Evolutionary conservation across 352 stramenopile species (phyloP), one percentile per base, ranked within the genome.

Genomic region (Globisporangium spiculum): DNA sequence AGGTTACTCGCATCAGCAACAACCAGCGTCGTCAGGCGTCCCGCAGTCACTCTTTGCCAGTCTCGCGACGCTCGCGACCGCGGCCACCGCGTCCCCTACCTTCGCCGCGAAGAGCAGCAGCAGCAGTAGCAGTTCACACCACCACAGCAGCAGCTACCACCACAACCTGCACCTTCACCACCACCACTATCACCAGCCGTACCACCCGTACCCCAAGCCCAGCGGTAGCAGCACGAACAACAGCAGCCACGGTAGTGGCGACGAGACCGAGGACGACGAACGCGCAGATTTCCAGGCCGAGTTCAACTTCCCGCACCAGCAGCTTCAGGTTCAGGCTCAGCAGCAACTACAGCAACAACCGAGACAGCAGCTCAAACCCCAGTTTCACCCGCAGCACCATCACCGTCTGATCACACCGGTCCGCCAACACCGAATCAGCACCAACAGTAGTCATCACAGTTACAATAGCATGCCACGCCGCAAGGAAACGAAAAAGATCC

Each of bases 401-500:
- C 67, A 68, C 67, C 67, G 53, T 5, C 61, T 72, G 36, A 68
- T 72, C 61, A 63, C 46, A 8, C 22, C 46, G 4, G 18, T 26
- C n/a, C 46, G 44, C 20, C 1, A 32, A 53, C 18, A 14, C 20
- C 30, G 4, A 41, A 24, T 26, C 10, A 57, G 27, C 4, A 50
- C 7, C 41, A 50, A 9, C 16, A 50, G 41, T n/a, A 50, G 16
- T 20, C 41, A 50, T 50, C 41, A 50, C 16, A 52, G 26, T 46
- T 14, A 46, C 24, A 30, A 20, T 4, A 66, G 26, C 24, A 88
- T 88, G 80, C 80, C 80, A 8, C 74, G 80, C 22, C 80, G 82
- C 26, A 88, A 88, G 65, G 74, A 83, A 24, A 88, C 80, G 10
- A 86, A 86, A 68, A 78, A 72, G 63, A 77, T 77, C 68, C 63